Base-by-base conservation (phyloP, 345 rosid genomes). In the Hypericum androsaemum region DNA sequence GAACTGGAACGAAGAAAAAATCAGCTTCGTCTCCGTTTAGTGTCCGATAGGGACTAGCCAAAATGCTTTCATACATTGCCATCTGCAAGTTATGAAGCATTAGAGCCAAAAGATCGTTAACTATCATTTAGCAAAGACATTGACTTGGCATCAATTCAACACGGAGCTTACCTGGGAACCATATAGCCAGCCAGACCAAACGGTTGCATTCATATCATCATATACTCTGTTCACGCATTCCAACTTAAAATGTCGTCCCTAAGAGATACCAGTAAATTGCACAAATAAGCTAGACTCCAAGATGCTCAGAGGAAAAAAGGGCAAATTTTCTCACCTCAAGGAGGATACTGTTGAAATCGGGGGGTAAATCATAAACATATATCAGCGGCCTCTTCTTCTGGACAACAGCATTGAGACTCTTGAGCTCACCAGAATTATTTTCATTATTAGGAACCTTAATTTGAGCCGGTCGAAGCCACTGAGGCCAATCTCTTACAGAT, bases 21-120 rank as follows among this genome's bases (percentile, higher is more conserved):
- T 90, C 98, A 35, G 98, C 98, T 64, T 90, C 98, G 41, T 82
- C 94, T 6, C 94, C 96, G 66, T 87, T 90, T 67, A 90, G 70
- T 36, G 96, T 90, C 56, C 95, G 82, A 67, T 80, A 69, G 16
- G 76, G 70, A 39, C 92, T 82, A 22, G 98, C 94, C 69, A 90
- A 72, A 54, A 88, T 64, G 60, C 86, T 90, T 75, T 90, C 98
- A 66, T 90, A 90, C 50, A 90, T 54, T 57, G 98, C 96, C 81
- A 88, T 82, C 98, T 90, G 77, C 61, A 63, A 60, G 45, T 35
- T 60, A 45, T 39, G 39, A 58, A 36, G 48, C 38, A 5, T 11
- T 5, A 57, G 12, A 56, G 42, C 41, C 11, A 28, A 32, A n/a
- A 40, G 16, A 62, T 58, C 50, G 53, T 13, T 16, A 13, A 7